Evolutionary conservation across 305 asterid genomes (phyloP), one percentile per base, ranked within the genome.

Genomic region (Fraxinus latifolia): DNA sequence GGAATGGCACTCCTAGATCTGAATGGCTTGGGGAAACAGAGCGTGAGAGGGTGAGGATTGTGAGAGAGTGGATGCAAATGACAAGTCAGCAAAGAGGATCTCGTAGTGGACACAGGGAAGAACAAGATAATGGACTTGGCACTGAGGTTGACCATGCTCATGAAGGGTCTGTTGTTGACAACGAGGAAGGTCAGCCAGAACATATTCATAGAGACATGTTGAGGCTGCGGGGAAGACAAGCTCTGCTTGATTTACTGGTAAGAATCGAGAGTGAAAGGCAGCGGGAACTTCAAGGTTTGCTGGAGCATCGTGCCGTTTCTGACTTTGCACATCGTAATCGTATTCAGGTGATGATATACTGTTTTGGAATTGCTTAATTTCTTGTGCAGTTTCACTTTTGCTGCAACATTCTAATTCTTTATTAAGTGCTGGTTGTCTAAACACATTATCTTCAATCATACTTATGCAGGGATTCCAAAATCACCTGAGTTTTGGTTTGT

Each of bases 1-100:
- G 95, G 88, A 88, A 83, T 81, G 85, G 87, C 65, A 83, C 90
- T 78, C 88, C 90, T 65, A 86, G 97, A 88, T 92, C 92, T 74
- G 95, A 95, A 85, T 90, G 91, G 97, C 92, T 95, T 55, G 97
- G 97, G 74, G 98, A 95, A 86, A 91, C 92, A 78, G 98, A 95
- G 84, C 93, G 96, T 36, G 97, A 92, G 87, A 88, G 98, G 86
- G 98, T 95, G 71, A 92, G 97, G 84, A 84, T 90, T 29, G 97
- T 89, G 83, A 91, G 47, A 37, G 47, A 37, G 47, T 37, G 47
- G 47, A 37, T 37, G 47, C 47, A 37, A 37, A 37, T 37, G 98
- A 85, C 94, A 84, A 93, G 95, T 85, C 98, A 93, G 86, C 98
- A 93, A 85, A 92, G 98, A 85, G 95, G 95, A 47, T 80, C 93